Base-by-base conservation (phyloP, 768 basidiomycete genomes). In the Mycena rebaudengoi region DNA sequence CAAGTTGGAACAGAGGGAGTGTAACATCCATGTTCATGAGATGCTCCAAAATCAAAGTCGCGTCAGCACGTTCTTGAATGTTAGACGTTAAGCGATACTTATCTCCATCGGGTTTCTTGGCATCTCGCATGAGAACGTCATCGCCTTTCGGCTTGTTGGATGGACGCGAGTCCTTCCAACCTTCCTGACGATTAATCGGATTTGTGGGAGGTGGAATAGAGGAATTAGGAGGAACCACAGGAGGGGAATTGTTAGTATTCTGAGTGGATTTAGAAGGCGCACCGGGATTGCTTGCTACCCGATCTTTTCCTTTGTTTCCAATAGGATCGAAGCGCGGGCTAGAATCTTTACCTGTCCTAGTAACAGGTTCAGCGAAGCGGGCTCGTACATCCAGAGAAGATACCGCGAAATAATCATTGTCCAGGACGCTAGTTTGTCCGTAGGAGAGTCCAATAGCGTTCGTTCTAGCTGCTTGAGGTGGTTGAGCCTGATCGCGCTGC, bases 71-170 rank as follows among this genome's bases (percentile, higher is more conserved):
- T 2, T 64, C 63, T n/a, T 64, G 63, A 6, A 64, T 28, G 1
- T 52, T 29, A 12, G 56, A 64, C 0, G 63, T 64, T 18, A 64
- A 16, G 23, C 53, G 63, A 16, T 64, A 64, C 33, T 53, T 57
- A 20, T 64, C 49, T 4, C 1, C 1, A 5, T 41, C 29, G n/a
- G n/a, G 23, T 32, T 25, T 52, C 56, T 59, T 64, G 2, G 26
- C 48, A 13, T 64, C 55, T 0, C 54, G 20, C 62, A 64, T 64
- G 1, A 58, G 40, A 0, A 64, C 50, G 37, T 64, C 56, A 1
- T 39, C 25, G 11, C 20, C 20, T 8, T 58, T 35, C 0, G n/a
- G 2, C 37, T 58, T 51, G 7, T 28, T 49, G 2, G 60, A 62
- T 3, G 62, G 54, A 1, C 13, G 41, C 0, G 55, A 58, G 1